Evolutionary conservation across 2,329 filamentous ascomycete species (phyloP).

Genomic region (Fusarium sp.): DNA sequence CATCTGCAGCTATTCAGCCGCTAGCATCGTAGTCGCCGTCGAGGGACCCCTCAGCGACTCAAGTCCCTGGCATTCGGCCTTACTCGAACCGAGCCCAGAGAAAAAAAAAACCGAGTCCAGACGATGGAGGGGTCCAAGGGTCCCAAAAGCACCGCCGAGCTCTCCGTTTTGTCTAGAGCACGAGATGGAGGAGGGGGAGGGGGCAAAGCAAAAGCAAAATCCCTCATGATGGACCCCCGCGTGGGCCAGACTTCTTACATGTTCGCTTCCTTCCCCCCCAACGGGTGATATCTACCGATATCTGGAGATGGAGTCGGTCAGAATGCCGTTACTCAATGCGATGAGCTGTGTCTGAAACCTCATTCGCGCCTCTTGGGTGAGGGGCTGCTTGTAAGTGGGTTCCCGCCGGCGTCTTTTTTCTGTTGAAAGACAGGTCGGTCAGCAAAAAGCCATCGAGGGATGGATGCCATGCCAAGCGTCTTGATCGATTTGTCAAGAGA

Average conservation of each 20-base stretch:
- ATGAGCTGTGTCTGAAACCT: constrained; percentile 36
- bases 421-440: constrained; percentile 37
- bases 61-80: constrained; percentile 36
- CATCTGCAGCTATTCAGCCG: constrained; percentile 19
- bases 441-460: constrained; percentile 11
- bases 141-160: constrained; percentile 34
- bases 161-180: constrained; percentile 33
- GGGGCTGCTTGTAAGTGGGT: constrained; percentile 31
- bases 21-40: constrained; percentile 36
- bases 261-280: constrained; percentile 26
- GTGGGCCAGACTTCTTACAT: constrained; percentile 17
- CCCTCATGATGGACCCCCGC: constrained; percentile 38
- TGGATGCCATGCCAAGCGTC: constrained; percentile 4
- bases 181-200: constrained; percentile 29
- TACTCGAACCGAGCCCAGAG: constrained; percentile 33
- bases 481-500: constrained; percentile 28
- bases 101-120: constrained; percentile 20
- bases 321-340: constrained; percentile 37
- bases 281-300: constrained; percentile 36
- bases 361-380: constrained; percentile 27
- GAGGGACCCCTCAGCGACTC: constrained; percentile 19
- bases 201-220: constrained; percentile 33
- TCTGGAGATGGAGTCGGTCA: constrained; percentile 27
- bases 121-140: constrained; percentile 33
- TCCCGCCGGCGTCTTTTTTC: constrained; percentile 19